Conservation (phyloP, 805 yeast species). For the Brettanomyces custersianus region DNA sequence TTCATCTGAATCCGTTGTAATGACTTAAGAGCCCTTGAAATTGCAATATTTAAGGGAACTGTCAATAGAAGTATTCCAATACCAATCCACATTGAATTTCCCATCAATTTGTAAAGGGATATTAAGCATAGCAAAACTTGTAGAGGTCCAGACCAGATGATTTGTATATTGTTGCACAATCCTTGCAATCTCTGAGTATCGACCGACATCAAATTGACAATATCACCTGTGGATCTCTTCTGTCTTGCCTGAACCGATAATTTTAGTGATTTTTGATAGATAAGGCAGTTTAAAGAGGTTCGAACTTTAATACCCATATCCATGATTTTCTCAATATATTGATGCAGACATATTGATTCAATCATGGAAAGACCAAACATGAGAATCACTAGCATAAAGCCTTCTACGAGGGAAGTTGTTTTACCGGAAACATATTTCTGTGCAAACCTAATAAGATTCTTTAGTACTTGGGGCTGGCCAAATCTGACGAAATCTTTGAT, state of each 20-base stretch:
- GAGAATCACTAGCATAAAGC: constrained; percentile 58
- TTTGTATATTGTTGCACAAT: constrained; percentile 61
- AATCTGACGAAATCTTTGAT: constrained; percentile 66
- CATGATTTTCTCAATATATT: constrained; percentile 61
- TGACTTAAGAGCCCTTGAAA: constrained; percentile 56
- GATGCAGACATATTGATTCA: constrained; percentile 66
- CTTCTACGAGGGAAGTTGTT: constrained; percentile 50
- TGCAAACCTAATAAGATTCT: constrained; percentile 51
- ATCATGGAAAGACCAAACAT: constrained; percentile 65
- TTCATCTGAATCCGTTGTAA: constrained; percentile 80
- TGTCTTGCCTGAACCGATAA: constrained; percentile 62
- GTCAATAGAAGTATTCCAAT: constrained; percentile 64
- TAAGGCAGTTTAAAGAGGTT: constrained; percentile 52
- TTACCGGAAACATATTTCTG: constrained; percentile 34
- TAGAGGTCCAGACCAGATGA: constrained; percentile 86
- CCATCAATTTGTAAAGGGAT: constrained; percentile 61
- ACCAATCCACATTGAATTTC: constrained; percentile 90
- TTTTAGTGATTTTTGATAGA: constrained; percentile 56
- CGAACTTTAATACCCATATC: constrained; percentile 68
- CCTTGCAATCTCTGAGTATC: constrained; percentile 82
- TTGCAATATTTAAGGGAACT: constrained; percentile 65
- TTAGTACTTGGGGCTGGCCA: constrained; percentile 70
- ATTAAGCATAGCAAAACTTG: constrained; percentile 67
- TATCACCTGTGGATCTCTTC: constrained; percentile 74
- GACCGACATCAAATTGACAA: constrained; percentile 86